Base-by-base conservation (phyloP, 768 basidiomycete species). In the Hericium erinaceus region DNA sequence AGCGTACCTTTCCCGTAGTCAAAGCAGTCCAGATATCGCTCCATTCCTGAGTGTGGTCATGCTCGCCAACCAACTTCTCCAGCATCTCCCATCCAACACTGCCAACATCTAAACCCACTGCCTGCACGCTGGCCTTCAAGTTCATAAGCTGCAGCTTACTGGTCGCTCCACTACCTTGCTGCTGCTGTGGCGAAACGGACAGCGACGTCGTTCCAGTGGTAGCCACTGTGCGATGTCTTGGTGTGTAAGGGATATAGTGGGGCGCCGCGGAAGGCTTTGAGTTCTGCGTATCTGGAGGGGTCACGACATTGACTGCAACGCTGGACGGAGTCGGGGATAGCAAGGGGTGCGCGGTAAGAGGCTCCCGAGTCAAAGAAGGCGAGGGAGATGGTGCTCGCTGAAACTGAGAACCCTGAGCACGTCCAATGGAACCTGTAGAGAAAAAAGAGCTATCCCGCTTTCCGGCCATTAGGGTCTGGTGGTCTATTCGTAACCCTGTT, bases 51-150 rank as follows among this genome's bases (percentile, higher is more conserved):
- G 70, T 73, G 11, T 77, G 75, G 20, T 80, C 80, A 1, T 72
- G 74, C 59, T 78, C 78, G 24, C 74, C 68, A 0, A 82, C 77
- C 38, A 92, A 72, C 64, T 80, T 83, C 69, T 93, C 89, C 49
- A 92, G 71, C 3, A 94, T 85, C 6, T 80, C 81, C 85, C 87
- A 89, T 0, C 92, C 92, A 3, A 87, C 66, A 38, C 81, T 84
- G 22, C 74, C 76, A 1, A 75, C 71, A 60, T 85, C 84, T 33
- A 93, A 66, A 2, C 87, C 89, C 11, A 89, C 73, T 51, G 70
- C 72, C 69, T 90, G 89, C 13, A 82, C 82, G 3, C 82, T 84
- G 0, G 86, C 80, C 69, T 85, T 92, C 64, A 92, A 73, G 64
- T 82, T 84, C 74, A 86, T 83, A 15, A 85, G 68, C 68, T 89